Evolutionary conservation across 2,329 filamentous ascomycete species (phyloP), one percentile per base, ranked within the genome.

Genomic region (Coniella lustricola): DNA sequence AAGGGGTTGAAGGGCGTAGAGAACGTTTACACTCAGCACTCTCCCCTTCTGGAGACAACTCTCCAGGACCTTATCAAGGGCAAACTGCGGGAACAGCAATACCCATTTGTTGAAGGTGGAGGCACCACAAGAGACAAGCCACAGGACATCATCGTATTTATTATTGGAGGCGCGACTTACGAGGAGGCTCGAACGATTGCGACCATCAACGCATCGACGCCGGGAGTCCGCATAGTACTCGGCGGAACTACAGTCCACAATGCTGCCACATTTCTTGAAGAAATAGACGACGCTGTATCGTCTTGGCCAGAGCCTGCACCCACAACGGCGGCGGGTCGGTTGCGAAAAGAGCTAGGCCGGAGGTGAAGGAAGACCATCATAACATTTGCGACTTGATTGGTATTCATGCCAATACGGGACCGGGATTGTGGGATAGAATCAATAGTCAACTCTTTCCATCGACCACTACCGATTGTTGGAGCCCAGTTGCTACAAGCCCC

Each of bases 21-120:
- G 65, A 98, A 98, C 59, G 93, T 98, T 22, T 98, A 98, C 65
- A 98, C 93, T 0, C 94, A 98, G 64, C 93, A 98, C 65, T 94
- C 89, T 5, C 90, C 94, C 0, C 77, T 89, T 18, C 68, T 98
- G 14, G 90, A 96, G 64, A 79, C 79, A 20, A 97, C 90, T 0
- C 70, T 98, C 16, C 91, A 96, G 62, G 91, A 91, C 58, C 73
- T 98, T 44, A 90, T 97, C 70, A 96, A 95, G 63, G 94, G 93
- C 0, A 81, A 87, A 25, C 68, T 98, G 50, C 85, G 82, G 59
- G 88, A 95, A 60, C 80, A 90, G 55, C 81, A 93, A 54, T 97
- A 95, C 62, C 94, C 93, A 0, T 98, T 97, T 62, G 79, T 97
- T 4, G 93, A 97, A 57, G 89, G 88, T 7, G 85, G 86, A 14